These are phyloP conservation scores for Stentor coeruleus DNA, from an alignment of 73 alveolate genomes.

Conservation along the genomic window DNA sequence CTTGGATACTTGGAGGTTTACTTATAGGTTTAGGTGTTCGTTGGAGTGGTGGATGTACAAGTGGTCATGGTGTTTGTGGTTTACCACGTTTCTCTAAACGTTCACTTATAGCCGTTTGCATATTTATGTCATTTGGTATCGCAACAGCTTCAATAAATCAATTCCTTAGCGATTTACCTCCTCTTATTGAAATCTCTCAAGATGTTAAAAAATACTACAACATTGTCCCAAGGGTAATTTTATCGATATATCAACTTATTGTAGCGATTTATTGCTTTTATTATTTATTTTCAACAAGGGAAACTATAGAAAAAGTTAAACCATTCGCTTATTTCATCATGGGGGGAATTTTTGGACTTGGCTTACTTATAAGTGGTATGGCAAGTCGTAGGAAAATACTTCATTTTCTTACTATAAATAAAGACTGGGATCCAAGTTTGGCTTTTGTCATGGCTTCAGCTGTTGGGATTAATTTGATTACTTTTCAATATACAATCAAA, in stretches of 20 bases:
- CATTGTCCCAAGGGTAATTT: background rate
- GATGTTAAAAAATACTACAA: background rate
- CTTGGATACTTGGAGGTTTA: conserved; percentile 77
- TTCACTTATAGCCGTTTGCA: conserved; percentile 63
- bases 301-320: background rate
- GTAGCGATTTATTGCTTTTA: too few species aligned
- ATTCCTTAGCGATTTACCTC: too few species aligned
- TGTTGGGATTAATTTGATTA: conserved; percentile 69
- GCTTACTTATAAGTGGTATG: conserved; percentile 91
- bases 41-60: conserved; percentile 95
- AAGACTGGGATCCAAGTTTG: conserved; percentile 84
- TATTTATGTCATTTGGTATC: conserved; percentile 65
- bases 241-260: background rate
- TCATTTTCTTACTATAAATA: conserved; percentile 75
- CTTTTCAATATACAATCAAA: conserved; percentile 59
- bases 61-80: conserved; percentile 98
- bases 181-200: too few species aligned
- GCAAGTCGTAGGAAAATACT: conserved; percentile 67
- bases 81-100: conserved; percentile 85
- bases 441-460: conserved; percentile 87
- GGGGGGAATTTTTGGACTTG: conserved; percentile 74
- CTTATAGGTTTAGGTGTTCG: conserved; percentile 93
- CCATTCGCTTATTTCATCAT: background rate
- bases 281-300: background rate
- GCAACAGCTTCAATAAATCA: conserved; percentile 38